Conservation (phyloP, 1,139 yeast genomes). For the Candida tropicalis region DNA sequence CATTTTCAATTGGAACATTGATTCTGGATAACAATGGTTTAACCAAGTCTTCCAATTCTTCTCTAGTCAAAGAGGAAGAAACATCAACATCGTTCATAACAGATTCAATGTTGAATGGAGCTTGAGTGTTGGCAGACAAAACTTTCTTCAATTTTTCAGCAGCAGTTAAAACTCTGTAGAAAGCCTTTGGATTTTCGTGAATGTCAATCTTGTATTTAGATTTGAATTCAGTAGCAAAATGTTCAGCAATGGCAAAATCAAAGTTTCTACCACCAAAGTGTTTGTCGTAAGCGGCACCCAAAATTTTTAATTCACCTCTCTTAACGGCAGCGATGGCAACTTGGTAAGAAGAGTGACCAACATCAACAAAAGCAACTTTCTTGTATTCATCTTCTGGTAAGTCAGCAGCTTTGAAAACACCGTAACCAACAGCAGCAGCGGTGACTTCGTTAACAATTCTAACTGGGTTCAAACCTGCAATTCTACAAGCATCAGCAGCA, state of each 20-base stretch:
- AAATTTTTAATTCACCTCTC: slow-evolving; percentile 92
- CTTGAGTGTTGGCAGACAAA: slow-evolving; percentile 91
- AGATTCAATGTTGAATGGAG: slow-evolving; percentile 94
- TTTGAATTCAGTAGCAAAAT: slow-evolving; percentile 91
- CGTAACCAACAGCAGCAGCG: slow-evolving; percentile 99
- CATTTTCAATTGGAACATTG: slow-evolving; percentile 75
- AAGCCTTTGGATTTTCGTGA: slow-evolving; percentile 89
- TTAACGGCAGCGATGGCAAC: slow-evolving; percentile 89
- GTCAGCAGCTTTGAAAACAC: slow-evolving; percentile 95
- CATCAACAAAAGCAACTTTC: slow-evolving; percentile 90
- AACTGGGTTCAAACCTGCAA: slow-evolving; percentile 97
- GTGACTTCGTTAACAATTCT: slow-evolving; percentile 96
- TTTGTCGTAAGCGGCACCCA: slow-evolving; percentile 92
- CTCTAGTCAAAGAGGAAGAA: slow-evolving; percentile 86
- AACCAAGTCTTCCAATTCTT: slow-evolving; percentile 88
- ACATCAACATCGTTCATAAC: slow-evolving; percentile 98
- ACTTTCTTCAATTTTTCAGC: slow-evolving; percentile 95
- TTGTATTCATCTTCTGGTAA: slow-evolving; percentile 91
- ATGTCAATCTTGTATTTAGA: slow-evolving; percentile 92
- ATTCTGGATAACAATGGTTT: slow-evolving; percentile 79
- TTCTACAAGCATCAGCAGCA: slow-evolving; percentile 89
- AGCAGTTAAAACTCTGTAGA: slow-evolving; percentile 87
- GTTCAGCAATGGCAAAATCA: slow-evolving; percentile 90
- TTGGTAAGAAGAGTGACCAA: slow-evolving; percentile 95
- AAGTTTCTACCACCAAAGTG: slow-evolving; percentile 99